Evolutionary conservation across 2,329 filamentous ascomycete species (phyloP).

Genomic region (Fusarium sp.): DNA sequence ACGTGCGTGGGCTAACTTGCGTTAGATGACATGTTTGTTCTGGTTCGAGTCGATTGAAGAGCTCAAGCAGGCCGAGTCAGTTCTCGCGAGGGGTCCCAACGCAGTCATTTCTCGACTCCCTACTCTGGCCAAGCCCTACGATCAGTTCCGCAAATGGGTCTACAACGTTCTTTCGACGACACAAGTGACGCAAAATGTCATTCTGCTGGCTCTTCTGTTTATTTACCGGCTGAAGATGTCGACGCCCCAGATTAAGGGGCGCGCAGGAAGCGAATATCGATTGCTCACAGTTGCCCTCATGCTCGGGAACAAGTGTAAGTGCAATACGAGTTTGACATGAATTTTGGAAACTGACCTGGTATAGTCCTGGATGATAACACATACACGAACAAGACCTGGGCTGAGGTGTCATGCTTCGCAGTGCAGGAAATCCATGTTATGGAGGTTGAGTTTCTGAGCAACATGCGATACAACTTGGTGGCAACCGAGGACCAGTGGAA

Average conservation of each 20-base stretch:
- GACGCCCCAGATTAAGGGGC: constrained; percentile 88
- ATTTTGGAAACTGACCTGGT: constrained; percentile 32
- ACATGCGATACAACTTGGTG: constrained; percentile 93
- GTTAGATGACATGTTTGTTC: constrained; percentile 90
- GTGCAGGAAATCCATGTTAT: constrained; percentile 97
- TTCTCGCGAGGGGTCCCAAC: constrained; percentile 53
- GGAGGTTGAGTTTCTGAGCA: constrained; percentile 99
- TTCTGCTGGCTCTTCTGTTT: constrained; percentile 87
- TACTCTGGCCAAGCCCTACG: constrained; percentile 75
- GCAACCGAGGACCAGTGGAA: constrained; percentile 87
- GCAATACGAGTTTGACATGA: neutral
- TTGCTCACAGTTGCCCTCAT: constrained; percentile 94
- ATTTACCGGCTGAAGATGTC: constrained; percentile 91
- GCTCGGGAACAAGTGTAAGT: constrained; percentile 94
- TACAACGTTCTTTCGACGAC: constrained; percentile 89
- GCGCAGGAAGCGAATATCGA: constrained; percentile 90
- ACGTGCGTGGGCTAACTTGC: constrained; percentile 16
- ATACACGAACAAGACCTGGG: constrained; percentile 99
- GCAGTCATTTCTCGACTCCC: constrained; percentile 63
- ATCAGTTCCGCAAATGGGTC: constrained; percentile 92
- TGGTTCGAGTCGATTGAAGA: constrained; percentile 94
- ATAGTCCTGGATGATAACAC: constrained; percentile 95
- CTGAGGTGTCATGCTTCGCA: constrained; percentile 92
- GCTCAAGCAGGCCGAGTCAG: constrained; percentile 74
- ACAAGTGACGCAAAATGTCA: constrained; percentile 95